A percentile compares a stretch with the other conserved stretches of the same genome.
These are phyloP conservation scores for Wakefieldia striispora DNA, from an alignment of 768 basidiomycete species.

Conservation along the genomic window DNA sequence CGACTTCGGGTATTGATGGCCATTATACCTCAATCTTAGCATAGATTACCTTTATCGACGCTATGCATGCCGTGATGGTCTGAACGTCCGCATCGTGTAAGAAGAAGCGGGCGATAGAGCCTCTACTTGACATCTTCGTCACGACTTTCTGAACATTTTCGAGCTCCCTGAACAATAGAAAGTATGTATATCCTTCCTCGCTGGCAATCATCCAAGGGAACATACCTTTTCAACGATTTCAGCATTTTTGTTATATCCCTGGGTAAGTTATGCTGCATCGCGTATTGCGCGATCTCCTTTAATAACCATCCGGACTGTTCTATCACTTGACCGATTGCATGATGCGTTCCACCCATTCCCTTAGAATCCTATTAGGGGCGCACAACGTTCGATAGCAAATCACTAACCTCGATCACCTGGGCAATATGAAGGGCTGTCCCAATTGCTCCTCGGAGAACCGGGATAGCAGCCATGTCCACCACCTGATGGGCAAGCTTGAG, in stretches of 20 bases:
- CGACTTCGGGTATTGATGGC: background rate
- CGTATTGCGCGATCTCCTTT: slow-evolving; percentile 5
- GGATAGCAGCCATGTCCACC: slow-evolving; percentile 2
- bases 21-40: slow-evolving; percentile 5
- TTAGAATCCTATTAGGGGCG: background rate
- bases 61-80: slow-evolving; percentile 5
- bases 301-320: slow-evolving; percentile 15
- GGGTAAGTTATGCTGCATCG: background rate
- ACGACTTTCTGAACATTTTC: slow-evolving; percentile 6
- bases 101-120: slow-evolving; percentile 1
- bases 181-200: background rate
- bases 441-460: slow-evolving; percentile 8
- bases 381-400: background rate
- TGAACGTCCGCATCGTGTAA: slow-evolving; percentile 9
- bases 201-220: background rate
- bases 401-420: slow-evolving; percentile 7
- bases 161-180: slow-evolving; percentile 5
- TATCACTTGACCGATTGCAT: slow-evolving; percentile 11
- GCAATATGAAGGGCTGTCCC: slow-evolving; percentile 8
- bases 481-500: slow-evolving; percentile 8
- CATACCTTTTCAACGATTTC: slow-evolving; percentile 6
- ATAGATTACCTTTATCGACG: slow-evolving; percentile 10
- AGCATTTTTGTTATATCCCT: slow-evolving; percentile 4
- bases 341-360: slow-evolving; percentile 14
- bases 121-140: slow-evolving; percentile 4